Evolutionary conservation across 345 rosid species (phyloP).

Genomic region (Sisymbrium irio): DNA sequence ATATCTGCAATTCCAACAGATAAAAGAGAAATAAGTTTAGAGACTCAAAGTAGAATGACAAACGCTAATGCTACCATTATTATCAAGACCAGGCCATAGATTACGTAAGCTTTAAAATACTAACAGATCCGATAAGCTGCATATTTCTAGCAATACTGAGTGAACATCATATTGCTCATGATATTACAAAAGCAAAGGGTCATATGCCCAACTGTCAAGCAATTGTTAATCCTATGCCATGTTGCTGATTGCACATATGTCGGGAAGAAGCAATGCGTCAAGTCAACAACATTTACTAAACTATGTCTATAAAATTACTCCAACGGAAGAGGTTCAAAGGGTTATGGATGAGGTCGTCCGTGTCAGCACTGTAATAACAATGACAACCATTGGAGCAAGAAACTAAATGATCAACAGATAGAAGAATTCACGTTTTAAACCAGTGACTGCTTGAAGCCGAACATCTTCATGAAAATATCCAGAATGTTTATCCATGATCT

Average conservation of each 20-base stretch:
- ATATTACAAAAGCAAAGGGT: not conserved
- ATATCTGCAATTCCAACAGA: conserved; percentile 58
- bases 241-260: not conserved
- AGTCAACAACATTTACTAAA: not conserved
- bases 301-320: conserved; percentile 2
- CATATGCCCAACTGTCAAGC: not conserved
- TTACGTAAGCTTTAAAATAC: not conserved
- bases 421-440: conserved; percentile 71
- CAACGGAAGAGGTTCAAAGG: conserved; percentile 9
- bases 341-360: not conserved
- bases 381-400: conserved; percentile 18
- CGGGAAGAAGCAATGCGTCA: not conserved
- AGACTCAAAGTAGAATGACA: conserved; percentile 11
- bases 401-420: not conserved
- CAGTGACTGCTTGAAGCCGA: conserved; percentile 87
- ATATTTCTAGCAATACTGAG: not conserved
- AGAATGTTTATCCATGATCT: conserved; percentile 80
- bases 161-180: not conserved
- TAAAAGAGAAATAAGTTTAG: conserved; percentile 10
- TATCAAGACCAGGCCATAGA: not conserved
- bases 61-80: not conserved
- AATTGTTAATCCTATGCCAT: not conserved
- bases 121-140: not conserved
- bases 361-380: not conserved
- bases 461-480: conserved; percentile 98